Percentiles rank a stretch among this genome's conserved stretches.
Conservation (phyloP, 345 rosid species). For the Citrus trifoliata region DNA sequence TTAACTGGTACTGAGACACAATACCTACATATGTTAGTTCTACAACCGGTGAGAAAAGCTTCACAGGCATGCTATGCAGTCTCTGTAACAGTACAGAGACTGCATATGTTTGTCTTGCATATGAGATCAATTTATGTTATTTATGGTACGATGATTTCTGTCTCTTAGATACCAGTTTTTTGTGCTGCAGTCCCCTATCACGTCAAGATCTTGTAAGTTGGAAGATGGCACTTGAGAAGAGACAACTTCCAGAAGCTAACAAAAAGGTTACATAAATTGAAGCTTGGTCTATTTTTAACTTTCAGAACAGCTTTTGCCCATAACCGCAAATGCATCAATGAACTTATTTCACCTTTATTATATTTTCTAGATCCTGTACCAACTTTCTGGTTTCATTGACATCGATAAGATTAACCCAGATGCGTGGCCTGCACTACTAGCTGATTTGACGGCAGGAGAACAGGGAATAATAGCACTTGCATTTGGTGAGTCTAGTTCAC, state of each 20-base stretch:
- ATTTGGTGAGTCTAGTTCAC: constrained; percentile 63
- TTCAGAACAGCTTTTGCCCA: neutral
- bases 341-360: constrained; percentile 9
- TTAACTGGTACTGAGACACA: neutral
- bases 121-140: neutral
- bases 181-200: constrained; percentile 58
- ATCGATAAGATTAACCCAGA: constrained; percentile 73
- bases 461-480: constrained; percentile 84
- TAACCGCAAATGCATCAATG: neutral
- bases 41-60: neutral
- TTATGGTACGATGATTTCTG: constrained; percentile 1
- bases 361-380: constrained; percentile 49
- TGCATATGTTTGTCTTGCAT: neutral
- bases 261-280: constrained; percentile 45
- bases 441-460: constrained; percentile 83
- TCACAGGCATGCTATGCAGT: neutral
- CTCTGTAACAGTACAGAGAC: neutral
- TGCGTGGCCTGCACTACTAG: constrained; percentile 92
- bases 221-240: constrained; percentile 90
- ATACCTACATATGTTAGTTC: neutral
- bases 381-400: constrained; percentile 82
- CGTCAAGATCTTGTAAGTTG: constrained; percentile 96
- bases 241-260: constrained; percentile 84
- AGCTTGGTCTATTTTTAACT: neutral
- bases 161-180: constrained; percentile 11